A percentile compares a stretch with the other conserved stretches of the same genome.
Conservation (phyloP, 1,139 yeast genomes). For the Yamadazyma triangularis region DNA sequence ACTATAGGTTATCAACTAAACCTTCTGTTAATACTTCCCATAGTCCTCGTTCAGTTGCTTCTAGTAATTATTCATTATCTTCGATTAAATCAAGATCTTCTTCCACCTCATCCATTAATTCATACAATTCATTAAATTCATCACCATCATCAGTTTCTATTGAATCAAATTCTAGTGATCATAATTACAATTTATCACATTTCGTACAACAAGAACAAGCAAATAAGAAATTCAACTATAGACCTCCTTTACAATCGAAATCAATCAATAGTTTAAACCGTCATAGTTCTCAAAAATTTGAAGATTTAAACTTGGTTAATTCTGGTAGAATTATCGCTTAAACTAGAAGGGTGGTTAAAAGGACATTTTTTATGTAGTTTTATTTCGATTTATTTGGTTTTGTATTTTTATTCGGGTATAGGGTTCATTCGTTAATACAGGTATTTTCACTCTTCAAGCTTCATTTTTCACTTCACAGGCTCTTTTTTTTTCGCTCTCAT, state of each 20-base stretch:
- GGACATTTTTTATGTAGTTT: no score
- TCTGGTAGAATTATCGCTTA: not conserved
- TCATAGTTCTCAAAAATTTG: not conserved
- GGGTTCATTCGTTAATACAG: no score
- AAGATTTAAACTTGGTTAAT: not conserved
- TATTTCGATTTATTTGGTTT: no score
- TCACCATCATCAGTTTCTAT: conserved; percentile 7
- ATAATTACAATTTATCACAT: conserved; percentile 2
- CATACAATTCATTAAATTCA: conserved; percentile 7
- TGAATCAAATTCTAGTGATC: conserved; percentile 5
- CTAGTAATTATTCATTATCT: not conserved
- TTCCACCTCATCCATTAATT: conserved; percentile 7
- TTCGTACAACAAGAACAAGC: conserved; percentile 5
- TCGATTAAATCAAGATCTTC: conserved; percentile 5
- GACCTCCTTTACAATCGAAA: conserved; percentile 9
- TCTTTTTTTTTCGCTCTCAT: no score
- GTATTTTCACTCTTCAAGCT: no score
- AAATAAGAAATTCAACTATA: conserved; percentile 7
- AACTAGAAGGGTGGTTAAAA: not conserved
- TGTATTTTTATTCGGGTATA: no score
- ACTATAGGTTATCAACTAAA: conserved; percentile 30
- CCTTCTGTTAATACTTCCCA: not conserved
- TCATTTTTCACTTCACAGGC: no score
- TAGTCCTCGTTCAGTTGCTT: not conserved
- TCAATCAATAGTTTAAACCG: conserved; percentile 7